Base-by-base conservation (phyloP, 768 basidiomycete genomes). In the Floccularia luteovirens region DNA sequence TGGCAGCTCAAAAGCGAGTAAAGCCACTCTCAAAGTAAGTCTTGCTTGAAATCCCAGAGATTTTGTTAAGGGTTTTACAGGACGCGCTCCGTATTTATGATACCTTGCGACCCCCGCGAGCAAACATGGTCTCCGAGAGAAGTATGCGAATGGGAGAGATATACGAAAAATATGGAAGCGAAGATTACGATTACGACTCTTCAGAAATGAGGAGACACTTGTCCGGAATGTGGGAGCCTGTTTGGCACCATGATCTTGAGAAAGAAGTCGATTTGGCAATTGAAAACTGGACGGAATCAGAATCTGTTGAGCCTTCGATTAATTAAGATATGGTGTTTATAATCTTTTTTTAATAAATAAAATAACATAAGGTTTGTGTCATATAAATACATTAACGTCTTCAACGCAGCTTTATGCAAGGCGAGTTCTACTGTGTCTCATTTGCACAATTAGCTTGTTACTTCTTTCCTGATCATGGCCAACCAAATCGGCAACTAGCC, bases 201-300 rank as follows among this genome's bases (percentile, higher is more conserved):
- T 51, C 59, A 36, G 55, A 60, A 3, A 60, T 70, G 21, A 49
- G 52, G 16, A 43, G 58, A 1, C 60, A 64, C 27, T 38, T 75
- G 16, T 35, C 44, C 3, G 66, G 57, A 10, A 61, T 66, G 22
- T 77, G 67, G 70, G 62, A 61, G 25, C 62, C 64, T 8, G 63
- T 79, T 11, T 78, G 71, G 72, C 55, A 64, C 28, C 61, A 77
- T 49, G 67, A 75, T 37, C 49, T 72, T 23, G 54, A 57, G 17
- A 51, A 49, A 39, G 70, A 76, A 43, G 49, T 75, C 2, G 47
- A 54, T 10, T 42, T 39, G 3, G 66, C 67, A 19, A 32, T 60
- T 50, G 30, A 50, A 38, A 44, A 34, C 8, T 7, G 8, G 8
- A 7, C 7, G 16, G 20, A 17, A 14, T 8, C 20, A 34, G n/a